A percentile compares a stretch with the other conserved stretches of the same genome.
Conservation (phyloP, 2,329 filamentous ascomycete genomes). For the Dothidotthia symphoricarpi region DNA sequence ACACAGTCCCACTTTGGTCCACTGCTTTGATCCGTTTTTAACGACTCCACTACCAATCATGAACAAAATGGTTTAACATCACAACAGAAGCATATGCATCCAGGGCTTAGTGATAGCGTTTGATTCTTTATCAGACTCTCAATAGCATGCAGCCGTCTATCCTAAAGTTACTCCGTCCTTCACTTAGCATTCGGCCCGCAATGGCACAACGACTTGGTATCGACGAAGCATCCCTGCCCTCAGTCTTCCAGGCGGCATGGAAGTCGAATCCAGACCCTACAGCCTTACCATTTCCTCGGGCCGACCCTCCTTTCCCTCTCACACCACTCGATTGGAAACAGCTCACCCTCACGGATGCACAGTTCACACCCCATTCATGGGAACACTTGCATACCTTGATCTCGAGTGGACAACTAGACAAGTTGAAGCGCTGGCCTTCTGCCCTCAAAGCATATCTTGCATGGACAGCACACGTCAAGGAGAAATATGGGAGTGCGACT, state of each 20-base stretch:
- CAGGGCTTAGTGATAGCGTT: too few relatives aligned
- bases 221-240: constrained; percentile 29
- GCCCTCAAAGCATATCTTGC: constrained; percentile 59
- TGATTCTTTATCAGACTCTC: too few relatives aligned
- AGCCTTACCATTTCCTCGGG: constrained; percentile 36
- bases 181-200: too few relatives aligned
- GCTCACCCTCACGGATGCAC: constrained; percentile 31
- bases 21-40: too few relatives aligned
- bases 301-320: constrained; percentile 38
- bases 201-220: too few relatives aligned
- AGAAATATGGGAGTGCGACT: constrained; percentile 56
- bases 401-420: constrained; percentile 53
- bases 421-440: constrained; percentile 59
- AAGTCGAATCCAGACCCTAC: constrained; percentile 32
- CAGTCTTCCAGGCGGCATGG: constrained; percentile 33
- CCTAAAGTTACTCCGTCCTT: too few relatives aligned
- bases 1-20: too few relatives aligned
- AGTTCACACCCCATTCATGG: constrained; percentile 40
- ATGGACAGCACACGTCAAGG: constrained; percentile 57
- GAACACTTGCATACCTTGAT: constrained; percentile 32
- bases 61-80: too few relatives aligned
- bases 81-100: too few relatives aligned
- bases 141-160: too few relatives aligned
- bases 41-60: too few relatives aligned
- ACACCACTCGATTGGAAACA: constrained; percentile 38